A percentile compares a stretch with the other conserved stretches of the same genome.
Evolutionary conservation across 257 asterid genomes (phyloP).

Genomic region (Ilex asprella): DNA sequence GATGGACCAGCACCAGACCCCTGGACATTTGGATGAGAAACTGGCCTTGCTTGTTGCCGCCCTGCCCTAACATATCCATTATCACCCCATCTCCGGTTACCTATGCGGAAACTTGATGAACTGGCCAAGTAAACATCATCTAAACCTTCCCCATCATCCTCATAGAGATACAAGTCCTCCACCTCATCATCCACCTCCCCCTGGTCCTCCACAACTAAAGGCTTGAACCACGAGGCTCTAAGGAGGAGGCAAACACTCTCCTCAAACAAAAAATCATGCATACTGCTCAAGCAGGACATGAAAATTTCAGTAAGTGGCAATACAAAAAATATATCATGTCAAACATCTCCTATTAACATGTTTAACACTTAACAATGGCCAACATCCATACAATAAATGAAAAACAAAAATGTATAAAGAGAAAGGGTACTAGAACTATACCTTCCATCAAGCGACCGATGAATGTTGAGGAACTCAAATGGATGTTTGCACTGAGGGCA

Average conservation of each 20-base stretch:
- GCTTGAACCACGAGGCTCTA: constrained; percentile 83
- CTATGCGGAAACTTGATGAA: constrained; percentile 51
- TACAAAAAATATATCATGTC: not conserved
- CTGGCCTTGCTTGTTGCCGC: constrained; percentile 77
- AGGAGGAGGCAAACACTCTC: constrained; percentile 93
- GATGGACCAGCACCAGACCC: constrained; percentile 60
- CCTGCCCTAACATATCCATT: constrained; percentile 79
- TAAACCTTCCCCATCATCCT: constrained; percentile 47
- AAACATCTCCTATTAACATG: not conserved
- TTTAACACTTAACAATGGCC: not conserved
- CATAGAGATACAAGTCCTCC: constrained; percentile 38
- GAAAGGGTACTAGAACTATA: constrained; percentile 16
- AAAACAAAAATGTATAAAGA: not conserved
- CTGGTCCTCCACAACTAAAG: constrained; percentile 53
- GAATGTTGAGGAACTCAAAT: constrained; percentile 67
- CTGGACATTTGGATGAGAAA: constrained; percentile 19
- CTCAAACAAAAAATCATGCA: constrained; percentile 81
- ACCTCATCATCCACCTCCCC: constrained; percentile 44
- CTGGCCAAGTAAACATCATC: constrained; percentile 46
- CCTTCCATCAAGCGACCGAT: constrained; percentile 97
- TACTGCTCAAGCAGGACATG: constrained; percentile 28
- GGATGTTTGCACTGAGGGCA: constrained; percentile 91
- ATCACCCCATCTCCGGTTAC: constrained; percentile 81
- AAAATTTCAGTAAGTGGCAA: not conserved
- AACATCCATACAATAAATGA: not conserved